These are phyloP conservation scores for Pseudocercospora crystallina DNA, from an alignment of 2,329 filamentous ascomycete species.

Conservation along the genomic window DNA sequence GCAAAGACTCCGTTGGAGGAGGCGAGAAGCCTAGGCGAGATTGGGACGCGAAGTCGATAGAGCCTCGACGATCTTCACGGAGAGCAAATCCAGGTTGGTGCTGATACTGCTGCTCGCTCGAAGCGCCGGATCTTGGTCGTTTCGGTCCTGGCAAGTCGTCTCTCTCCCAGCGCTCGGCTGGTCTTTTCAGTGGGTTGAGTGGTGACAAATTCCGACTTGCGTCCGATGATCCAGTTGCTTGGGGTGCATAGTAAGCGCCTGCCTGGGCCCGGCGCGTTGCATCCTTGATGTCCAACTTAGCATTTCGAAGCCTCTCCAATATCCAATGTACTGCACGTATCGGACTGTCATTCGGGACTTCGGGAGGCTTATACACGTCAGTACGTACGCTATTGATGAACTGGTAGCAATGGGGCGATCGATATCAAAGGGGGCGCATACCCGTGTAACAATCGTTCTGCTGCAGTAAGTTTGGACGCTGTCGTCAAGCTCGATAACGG, in stretches of 20 bases:
- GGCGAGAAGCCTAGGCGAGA: slow-evolving; percentile 20
- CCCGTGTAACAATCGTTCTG: slow-evolving; percentile 7
- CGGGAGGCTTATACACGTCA: slow-evolving; percentile 12
- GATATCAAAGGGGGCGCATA: slow-evolving; percentile 6
- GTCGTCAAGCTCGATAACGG: slow-evolving; percentile 26
- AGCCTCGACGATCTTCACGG: slow-evolving; percentile 20
- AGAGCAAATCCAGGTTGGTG: slow-evolving; percentile 2
- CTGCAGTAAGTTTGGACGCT: slow-evolving; percentile 19
- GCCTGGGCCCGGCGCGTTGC: slow-evolving; percentile 4
- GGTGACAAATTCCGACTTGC: slow-evolving; percentile 12
- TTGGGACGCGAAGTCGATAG: slow-evolving; percentile 10
- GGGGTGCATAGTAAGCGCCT: background rate
- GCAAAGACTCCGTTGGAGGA: slow-evolving; percentile 20
- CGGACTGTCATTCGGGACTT: slow-evolving; percentile 19
- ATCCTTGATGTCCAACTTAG: slow-evolving; percentile 23
- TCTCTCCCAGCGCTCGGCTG: slow-evolving; percentile 18
- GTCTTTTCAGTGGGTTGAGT: slow-evolving; percentile 21
- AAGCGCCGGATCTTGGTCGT: slow-evolving; percentile 22
- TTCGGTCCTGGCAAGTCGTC: slow-evolving; percentile 21
- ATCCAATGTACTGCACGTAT: slow-evolving; percentile 28
- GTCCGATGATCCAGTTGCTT: background rate
- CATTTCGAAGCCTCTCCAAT: slow-evolving; percentile 20
- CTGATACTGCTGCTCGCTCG: slow-evolving; percentile 11
- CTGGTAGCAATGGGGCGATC: background rate
- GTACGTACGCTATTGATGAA: no score